Evolutionary conservation across 2,329 filamentous ascomycete species (phyloP).

Genomic region (Pestalotiopsis sp.): DNA sequence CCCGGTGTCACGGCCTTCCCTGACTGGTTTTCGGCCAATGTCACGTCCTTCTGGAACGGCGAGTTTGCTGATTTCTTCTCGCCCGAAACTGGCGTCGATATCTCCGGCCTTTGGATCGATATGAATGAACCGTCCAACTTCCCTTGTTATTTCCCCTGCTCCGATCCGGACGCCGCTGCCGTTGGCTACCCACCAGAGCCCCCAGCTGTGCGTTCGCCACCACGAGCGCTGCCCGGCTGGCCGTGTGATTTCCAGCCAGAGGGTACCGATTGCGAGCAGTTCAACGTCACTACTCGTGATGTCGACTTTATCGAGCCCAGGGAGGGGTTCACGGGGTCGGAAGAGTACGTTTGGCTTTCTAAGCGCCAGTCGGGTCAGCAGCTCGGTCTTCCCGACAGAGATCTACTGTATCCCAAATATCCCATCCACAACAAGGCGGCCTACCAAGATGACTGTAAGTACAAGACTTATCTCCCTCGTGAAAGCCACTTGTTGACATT

Average conservation of each 20-base stretch:
- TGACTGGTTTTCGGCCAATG: constrained; percentile 74
- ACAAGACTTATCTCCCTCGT: too few relatives aligned
- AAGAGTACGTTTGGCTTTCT: constrained; percentile 22
- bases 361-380: constrained; percentile 38
- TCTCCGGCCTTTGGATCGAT: constrained; percentile 80
- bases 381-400: constrained; percentile 62
- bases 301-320: constrained; percentile 19
- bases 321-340: constrained; percentile 30
- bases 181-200: constrained; percentile 60
- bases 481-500: not conserved
- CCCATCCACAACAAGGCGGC: constrained; percentile 65
- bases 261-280: constrained; percentile 37
- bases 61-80: constrained; percentile 70
- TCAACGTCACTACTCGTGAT: constrained; percentile 18
- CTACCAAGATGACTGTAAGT: constrained; percentile 34
- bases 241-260: constrained; percentile 67
- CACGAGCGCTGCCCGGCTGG: constrained; percentile 70
- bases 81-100: constrained; percentile 66
- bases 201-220: constrained; percentile 64
- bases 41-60: constrained; percentile 69
- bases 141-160: constrained; percentile 57
- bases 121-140: constrained; percentile 60
- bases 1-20: constrained; percentile 73
- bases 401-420: constrained; percentile 68
- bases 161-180: constrained; percentile 43